Conservation (phyloP, 2,329 filamentous ascomycete species). For the Botryotinia convoluta region DNA sequence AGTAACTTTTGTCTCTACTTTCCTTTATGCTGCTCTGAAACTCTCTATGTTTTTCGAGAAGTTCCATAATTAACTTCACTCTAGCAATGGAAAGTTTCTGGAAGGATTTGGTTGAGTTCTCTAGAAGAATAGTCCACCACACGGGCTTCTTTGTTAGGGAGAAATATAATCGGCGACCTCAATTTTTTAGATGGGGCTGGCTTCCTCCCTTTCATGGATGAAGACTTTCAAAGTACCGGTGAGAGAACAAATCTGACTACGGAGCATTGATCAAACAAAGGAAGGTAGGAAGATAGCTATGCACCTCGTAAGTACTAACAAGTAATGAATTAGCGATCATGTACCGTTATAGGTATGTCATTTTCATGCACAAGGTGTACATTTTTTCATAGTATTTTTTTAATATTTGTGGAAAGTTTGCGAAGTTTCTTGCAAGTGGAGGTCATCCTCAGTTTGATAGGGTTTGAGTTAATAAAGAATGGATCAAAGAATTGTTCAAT, state of each 20-base stretch:
- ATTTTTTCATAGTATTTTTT: background rate
- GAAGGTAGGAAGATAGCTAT: background rate
- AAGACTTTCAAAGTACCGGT: slow-evolving; percentile 3
- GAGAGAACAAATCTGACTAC: background rate
- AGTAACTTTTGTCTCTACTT: background rate
- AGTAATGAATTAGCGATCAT: background rate
- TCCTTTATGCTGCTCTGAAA: background rate
- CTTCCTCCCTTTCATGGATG: slow-evolving; percentile 4
- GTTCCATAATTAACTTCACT: background rate
- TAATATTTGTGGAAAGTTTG: slow-evolving; percentile 8
- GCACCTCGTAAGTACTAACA: slow-evolving; percentile 9
- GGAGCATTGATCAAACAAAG: slow-evolving; percentile 1
- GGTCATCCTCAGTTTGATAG: background rate
- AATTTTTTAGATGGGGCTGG: slow-evolving; percentile 6
- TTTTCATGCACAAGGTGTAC: slow-evolving; percentile 13
- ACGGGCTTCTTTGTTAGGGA: slow-evolving; percentile 9
- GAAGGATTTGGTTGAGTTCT: background rate
- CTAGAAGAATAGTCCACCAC: background rate
- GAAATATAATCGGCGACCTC: slow-evolving; percentile 21
- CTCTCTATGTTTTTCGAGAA: background rate
- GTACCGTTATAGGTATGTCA: background rate
- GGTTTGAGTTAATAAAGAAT: slow-evolving; percentile 3
- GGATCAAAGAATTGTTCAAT: background rate
- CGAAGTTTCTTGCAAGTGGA: slow-evolving; percentile 4
- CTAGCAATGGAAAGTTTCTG: background rate